A percentile compares a stretch with the other conserved stretches of the same genome.
These are phyloP conservation scores for Cantharellus anzutake DNA, from an alignment of 768 basidiomycete species.

Conservation along the genomic window DNA sequence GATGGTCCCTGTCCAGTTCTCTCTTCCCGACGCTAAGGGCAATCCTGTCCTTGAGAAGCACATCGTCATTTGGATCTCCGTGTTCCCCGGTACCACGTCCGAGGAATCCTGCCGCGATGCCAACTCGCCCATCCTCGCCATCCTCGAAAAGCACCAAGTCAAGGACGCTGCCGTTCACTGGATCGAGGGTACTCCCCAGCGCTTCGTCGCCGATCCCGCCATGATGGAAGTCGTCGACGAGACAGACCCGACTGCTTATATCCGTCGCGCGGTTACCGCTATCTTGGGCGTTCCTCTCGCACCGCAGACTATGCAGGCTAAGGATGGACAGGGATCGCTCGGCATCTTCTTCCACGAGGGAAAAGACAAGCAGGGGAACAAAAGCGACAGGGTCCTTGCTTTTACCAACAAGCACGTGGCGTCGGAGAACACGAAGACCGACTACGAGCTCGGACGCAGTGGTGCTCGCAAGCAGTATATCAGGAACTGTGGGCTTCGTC, in stretches of 20 bases:
- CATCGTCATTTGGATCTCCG: slow-evolving; percentile 1
- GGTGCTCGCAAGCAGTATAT: slow-evolving; percentile 3
- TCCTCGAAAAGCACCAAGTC: neutral
- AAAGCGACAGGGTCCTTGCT: neutral
- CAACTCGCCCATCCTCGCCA: neutral
- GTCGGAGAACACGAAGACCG: slow-evolving; percentile 11
- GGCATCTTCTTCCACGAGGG: slow-evolving; percentile 5
- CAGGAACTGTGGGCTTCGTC: slow-evolving; percentile 4
- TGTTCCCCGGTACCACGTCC: neutral
- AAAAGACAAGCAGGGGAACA: neutral
- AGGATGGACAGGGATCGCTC: slow-evolving; percentile 4
- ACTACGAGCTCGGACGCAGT: slow-evolving; percentile 8
- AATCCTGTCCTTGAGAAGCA: neutral
- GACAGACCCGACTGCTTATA: neutral
- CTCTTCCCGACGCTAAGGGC: neutral
- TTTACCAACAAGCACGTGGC: neutral
- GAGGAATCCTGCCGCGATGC: neutral
- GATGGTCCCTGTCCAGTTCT: slow-evolving; percentile 3
- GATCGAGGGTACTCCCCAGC: neutral
- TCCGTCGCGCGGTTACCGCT: slow-evolving; percentile 1
- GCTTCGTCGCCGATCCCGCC: neutral
- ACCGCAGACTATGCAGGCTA: neutral
- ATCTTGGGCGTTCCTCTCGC: neutral
- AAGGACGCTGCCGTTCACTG: neutral
- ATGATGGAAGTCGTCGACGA: neutral